Base-by-base conservation (phyloP, 257 asterid species). In the Cynanchum wilfordii region DNA sequence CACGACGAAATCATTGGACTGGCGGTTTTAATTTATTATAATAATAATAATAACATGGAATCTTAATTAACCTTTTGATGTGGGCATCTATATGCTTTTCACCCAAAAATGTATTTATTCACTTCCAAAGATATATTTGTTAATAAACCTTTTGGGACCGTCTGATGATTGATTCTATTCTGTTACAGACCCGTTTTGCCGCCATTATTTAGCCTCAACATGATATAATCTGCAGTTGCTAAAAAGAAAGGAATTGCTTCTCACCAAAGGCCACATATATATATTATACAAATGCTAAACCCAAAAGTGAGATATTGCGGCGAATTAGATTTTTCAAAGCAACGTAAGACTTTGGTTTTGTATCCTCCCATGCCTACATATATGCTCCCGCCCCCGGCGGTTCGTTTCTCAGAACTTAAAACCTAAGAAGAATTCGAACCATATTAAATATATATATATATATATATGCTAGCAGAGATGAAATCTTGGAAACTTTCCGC, bases 201-300 rank as follows among this genome's bases (percentile, higher is more conserved):
- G 9, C 7, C 12, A 5, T 22, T 44, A n/a, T 2, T 38, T 10
- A 15, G 29, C 22, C 20, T 25, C 60, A 49, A 58, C 27, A 20
- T 2, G n/a, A 40, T 62, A 52, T 42, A 42, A 42, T 77, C 66
- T 13, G 9, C 45, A 51, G 63, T 58, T 51, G 66, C 59, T 36
- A 87, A 87, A 87, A 87, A 84, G 96, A 74, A 87, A 87, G 76
- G 90, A 75, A 88, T 88, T 79, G 74, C 92, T 83, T 91, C 81
- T 69, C 16, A 13, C 25, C 64, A 59, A 71, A 87, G 90, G 80
- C 83, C 87, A 86, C 0, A 33, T 33, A 33, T 33, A 33, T 33
- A 33, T 33, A 30, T 77, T n/a, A n/a, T n/a, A n/a, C n/a, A n/a
- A n/a, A 91, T 87, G 59, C 93, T 82, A 89, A 88, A 92, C 89